phyloP scores from a whole-genome alignment of 352 stramenopile species.

The Globisporangium radiosum region DNA sequence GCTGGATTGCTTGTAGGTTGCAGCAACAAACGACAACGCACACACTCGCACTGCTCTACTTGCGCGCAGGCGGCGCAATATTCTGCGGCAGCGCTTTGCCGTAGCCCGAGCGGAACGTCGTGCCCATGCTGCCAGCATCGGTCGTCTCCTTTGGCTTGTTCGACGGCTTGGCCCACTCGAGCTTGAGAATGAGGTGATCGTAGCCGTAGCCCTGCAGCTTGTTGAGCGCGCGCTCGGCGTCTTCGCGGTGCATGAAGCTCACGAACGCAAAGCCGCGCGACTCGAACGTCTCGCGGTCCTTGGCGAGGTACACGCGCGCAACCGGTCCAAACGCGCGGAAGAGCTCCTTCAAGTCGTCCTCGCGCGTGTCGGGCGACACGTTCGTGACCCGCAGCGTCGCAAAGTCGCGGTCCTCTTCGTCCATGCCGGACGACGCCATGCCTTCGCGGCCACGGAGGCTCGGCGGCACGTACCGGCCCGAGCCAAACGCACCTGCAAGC shows the following conservation, averaged over 20 bases:
- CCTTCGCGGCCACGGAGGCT: conserved; percentile 59
- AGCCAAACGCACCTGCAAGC: conserved; percentile 67
- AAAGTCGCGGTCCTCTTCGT: conserved; percentile 66
- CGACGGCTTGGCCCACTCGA: conserved; percentile 98
- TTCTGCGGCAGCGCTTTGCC: conserved; percentile 86
- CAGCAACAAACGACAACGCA: background rate
- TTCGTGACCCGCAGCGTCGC: conserved; percentile 98
- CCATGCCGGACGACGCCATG: conserved; percentile 25
- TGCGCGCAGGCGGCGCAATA: conserved; percentile 66
- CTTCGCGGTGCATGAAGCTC: conserved; percentile 94
- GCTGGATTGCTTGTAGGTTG: background rate
- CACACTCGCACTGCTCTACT: conserved; percentile 33
- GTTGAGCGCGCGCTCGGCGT: conserved; percentile 95
- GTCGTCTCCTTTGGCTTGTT: conserved; percentile 73
- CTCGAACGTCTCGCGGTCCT: conserved; percentile 97
- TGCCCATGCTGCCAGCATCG: conserved; percentile 76
- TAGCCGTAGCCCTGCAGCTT: conserved; percentile 97
- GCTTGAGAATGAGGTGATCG: conserved; percentile 99
- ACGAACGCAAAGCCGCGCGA: conserved; percentile 98
- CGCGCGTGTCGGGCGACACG: conserved; percentile 96
- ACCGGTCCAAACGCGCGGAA: conserved; percentile 96
- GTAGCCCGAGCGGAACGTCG: conserved; percentile 86
- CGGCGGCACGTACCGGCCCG: conserved; percentile 83
- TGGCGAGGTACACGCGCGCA: conserved; percentile 96
- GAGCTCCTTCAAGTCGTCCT: conserved; percentile 98